Percentiles rank a stretch among this genome's conserved stretches.
Conservation (phyloP, 768 basidiomycete genomes). For the Pleurotus ostreatus region DNA sequence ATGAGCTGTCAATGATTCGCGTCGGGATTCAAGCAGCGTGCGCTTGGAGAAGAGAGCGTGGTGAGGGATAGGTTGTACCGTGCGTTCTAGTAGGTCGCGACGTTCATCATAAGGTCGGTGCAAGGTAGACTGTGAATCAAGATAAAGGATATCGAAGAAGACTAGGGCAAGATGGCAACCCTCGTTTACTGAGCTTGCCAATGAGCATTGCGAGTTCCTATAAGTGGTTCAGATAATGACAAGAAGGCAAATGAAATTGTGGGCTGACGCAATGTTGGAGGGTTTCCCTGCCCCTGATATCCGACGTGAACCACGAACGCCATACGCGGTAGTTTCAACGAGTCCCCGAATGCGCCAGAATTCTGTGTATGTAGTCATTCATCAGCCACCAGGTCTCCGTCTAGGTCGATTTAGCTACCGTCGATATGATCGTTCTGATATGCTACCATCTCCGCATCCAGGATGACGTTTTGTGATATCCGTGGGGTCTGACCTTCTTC, state of each 20-base stretch:
- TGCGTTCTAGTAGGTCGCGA: slow-evolving; percentile 54
- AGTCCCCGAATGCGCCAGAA: slow-evolving; percentile 72
- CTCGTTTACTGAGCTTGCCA: slow-evolving; percentile 29
- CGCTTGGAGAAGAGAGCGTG: slow-evolving; percentile 63
- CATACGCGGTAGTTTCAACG: slow-evolving; percentile 53
- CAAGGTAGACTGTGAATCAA: slow-evolving; percentile 60
- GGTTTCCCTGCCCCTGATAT: slow-evolving; percentile 13
- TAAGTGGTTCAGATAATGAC: slow-evolving; percentile 15
- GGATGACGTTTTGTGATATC: slow-evolving; percentile 39
- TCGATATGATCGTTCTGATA: slow-evolving; percentile 70
- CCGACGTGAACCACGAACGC: slow-evolving; percentile 36
- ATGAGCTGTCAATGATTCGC: slow-evolving; percentile 13
- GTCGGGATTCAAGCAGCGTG: slow-evolving; percentile 37
- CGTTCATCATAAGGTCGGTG: slow-evolving; percentile 54
- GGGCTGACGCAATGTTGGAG: slow-evolving; percentile 9
- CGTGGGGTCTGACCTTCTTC: slow-evolving; percentile 11
- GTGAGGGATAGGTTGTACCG: slow-evolving; percentile 52
- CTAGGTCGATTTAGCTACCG: slow-evolving; percentile 41
- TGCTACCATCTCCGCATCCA: slow-evolving; percentile 90
- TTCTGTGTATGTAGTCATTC: slow-evolving; percentile 37
- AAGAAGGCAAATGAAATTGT: slow-evolving; percentile 6
- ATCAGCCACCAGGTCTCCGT: background rate
- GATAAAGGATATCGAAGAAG: slow-evolving; percentile 81
- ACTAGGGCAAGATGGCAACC: slow-evolving; percentile 69
- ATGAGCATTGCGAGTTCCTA: slow-evolving; percentile 25